Base-by-base conservation (phyloP, 352 stramenopile species). In the Phytophthora pini region DNA sequence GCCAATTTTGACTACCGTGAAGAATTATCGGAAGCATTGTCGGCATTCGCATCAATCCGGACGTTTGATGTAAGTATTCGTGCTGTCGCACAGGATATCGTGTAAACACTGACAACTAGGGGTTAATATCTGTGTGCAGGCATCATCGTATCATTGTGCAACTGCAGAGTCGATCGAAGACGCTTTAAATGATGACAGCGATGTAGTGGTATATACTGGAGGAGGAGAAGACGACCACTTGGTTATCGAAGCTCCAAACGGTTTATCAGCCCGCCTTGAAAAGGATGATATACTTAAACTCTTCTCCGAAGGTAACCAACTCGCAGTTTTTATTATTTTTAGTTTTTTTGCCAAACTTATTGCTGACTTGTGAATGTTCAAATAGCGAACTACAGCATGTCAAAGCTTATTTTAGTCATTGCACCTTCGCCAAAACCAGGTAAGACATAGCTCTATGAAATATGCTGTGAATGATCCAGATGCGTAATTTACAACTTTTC, bases 21-120 rank as follows among this genome's bases (percentile, higher is more conserved):
- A 55, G 78, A 88, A 36, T 65, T 90, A n/a, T 75, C 78, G 1
- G 70, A 74, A 46, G 68, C 82, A 47, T 65, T 90, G 17, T 69
- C 71, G 6, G 36, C 38, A 22, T 81, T 90, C 34, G 65, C 72
- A 17, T 67, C 68, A 20, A 66, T 89, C 49, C 65, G 73, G 15
- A 58, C 56, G 0, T 76, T 91, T 55, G 60, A 81, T 36, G 82
- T 90, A 56, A 55, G 54, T 56, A 27, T 24, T 26, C 36, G 31
- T 44, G 24, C 2, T 29, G 17, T 27, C 8, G 11, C 27, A 29
- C 3, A 17, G 36, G 8, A 4, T 46, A 32, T 32, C 5, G 22
- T 51, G 26, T 32, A 56, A n/a, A 58, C 36, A 67, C 13, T 34
- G 12, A 31, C 15, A 31, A 8, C 20, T 8, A 6, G 27, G 27